Evolutionary conservation across 345 rosid species (phyloP).

Genomic region (Bruguiera parviflora): DNA sequence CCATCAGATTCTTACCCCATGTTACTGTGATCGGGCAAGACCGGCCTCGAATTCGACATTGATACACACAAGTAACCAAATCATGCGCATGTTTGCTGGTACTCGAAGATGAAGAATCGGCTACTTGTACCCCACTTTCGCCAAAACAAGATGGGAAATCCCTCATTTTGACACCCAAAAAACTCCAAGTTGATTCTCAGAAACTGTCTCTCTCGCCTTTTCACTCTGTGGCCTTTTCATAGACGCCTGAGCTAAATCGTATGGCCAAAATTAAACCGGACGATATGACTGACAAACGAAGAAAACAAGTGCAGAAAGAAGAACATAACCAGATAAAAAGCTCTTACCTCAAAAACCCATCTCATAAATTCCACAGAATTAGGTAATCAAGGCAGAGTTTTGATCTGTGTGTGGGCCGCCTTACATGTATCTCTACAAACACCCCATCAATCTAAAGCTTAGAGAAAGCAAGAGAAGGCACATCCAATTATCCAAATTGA

Average conservation of each 20-base stretch:
- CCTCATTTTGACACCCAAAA: constrained; percentile 47
- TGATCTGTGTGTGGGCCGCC: constrained; percentile 24
- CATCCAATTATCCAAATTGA: constrained; percentile 18
- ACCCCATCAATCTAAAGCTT: background rate
- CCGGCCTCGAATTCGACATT: constrained; percentile 59
- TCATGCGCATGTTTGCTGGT: constrained; percentile 62
- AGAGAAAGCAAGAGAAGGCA: constrained; percentile 7
- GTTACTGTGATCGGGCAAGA: constrained; percentile 67
- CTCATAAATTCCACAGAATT: constrained; percentile 32
- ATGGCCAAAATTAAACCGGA: constrained; percentile 32
- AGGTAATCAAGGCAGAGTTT: constrained; percentile 25
- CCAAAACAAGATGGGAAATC: constrained; percentile 97
- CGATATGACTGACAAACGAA: constrained; percentile 5
- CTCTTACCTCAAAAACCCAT: constrained; percentile 34
- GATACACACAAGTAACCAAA: constrained; percentile 70
- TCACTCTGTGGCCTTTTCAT: constrained; percentile 24
- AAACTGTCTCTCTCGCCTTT: constrained; percentile 19
- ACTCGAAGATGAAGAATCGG: constrained; percentile 72
- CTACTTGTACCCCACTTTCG: constrained; percentile 83
- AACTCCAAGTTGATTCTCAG: constrained; percentile 18
- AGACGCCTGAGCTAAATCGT: constrained; percentile 28
- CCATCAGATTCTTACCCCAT: constrained; percentile 93
- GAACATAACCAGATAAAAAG: constrained; percentile 6
- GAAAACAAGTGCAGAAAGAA: constrained; percentile 1
- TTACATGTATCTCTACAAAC: constrained; percentile 18